phyloP scores from a whole-genome alignment of 768 basidiomycete genomes.

The Tulasnella sp. region DNA sequence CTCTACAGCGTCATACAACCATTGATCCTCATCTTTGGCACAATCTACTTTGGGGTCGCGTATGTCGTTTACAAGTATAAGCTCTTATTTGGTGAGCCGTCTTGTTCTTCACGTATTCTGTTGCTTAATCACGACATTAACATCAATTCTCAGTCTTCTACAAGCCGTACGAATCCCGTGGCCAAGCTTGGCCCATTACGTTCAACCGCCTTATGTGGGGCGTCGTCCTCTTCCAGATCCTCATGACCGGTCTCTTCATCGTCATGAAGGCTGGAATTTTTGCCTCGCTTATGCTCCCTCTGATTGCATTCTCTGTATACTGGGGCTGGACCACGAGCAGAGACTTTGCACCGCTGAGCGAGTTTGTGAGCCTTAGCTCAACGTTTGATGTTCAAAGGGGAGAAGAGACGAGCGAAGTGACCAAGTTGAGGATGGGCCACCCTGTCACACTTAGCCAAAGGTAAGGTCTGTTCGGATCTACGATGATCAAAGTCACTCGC shows the following conservation, averaged over 20 bases:
- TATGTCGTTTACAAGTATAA: constrained; percentile 99
- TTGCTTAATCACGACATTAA: neutral
- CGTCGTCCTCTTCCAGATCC: constrained; percentile 82
- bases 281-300: constrained; percentile 56
- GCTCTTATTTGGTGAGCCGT: constrained; percentile 70
- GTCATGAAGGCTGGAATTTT: constrained; percentile 49
- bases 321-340: constrained; percentile 75
- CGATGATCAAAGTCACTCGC: neutral
- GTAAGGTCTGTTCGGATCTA: constrained; percentile 31
- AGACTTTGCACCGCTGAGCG: constrained; percentile 60
- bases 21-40: constrained; percentile 87
- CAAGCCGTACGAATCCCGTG: constrained; percentile 95
- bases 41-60: constrained; percentile 89
- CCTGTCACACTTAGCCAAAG: constrained; percentile 85
- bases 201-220: constrained; percentile 89
- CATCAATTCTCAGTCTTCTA: constrained; percentile 63
- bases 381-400: constrained; percentile 84
- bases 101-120: neutral
- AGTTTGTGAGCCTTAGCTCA: constrained; percentile 75
- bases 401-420: constrained; percentile 71
- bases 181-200: constrained; percentile 96
- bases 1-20: constrained; percentile 95
- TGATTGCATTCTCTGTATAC: constrained; percentile 60
- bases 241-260: constrained; percentile 96
- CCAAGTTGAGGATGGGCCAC: constrained; percentile 65